Percentiles rank a stretch among this genome's conserved stretches.
phyloP scores from a whole-genome alignment of 257 asterid genomes.

The Jaltomata sinuosa region DNA sequence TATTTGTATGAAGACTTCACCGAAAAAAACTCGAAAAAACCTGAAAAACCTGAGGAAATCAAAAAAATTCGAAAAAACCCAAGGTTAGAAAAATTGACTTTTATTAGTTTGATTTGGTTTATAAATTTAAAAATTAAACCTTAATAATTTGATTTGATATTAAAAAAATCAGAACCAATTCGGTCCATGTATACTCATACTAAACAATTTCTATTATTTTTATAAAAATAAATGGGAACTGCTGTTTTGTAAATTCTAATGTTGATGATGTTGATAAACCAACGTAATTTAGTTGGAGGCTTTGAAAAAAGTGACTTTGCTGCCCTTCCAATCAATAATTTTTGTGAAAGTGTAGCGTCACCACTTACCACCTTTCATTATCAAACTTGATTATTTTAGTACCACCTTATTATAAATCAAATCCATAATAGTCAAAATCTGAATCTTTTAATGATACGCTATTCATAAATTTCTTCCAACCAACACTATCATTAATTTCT shows the following conservation, averaged over 20 bases:
- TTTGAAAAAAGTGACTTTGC: not conserved
- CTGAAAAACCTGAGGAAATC: no score
- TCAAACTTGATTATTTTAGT: not conserved
- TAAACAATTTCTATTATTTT: not conserved
- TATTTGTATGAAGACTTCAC: no score
- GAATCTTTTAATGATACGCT: not conserved
- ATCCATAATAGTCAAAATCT: not conserved
- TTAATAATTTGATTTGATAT: no score
- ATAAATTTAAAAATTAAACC: no score
- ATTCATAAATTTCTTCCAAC: not conserved
- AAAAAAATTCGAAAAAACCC: no score
- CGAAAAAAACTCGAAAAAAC: no score
- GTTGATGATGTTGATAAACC: not conserved
- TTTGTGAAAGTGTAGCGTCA: not conserved
- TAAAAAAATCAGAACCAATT: no score
- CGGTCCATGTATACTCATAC: no score
- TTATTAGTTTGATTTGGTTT: no score
- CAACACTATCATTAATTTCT: not conserved
- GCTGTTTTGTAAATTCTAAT: not conserved
- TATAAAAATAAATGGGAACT: not conserved
- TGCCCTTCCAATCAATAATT: not conserved
- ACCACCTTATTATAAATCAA: not conserved
- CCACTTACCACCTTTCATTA: not conserved
- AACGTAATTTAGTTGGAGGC: not conserved
- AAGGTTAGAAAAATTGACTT: no score